Base-by-base conservation (phyloP, 192 early-diverging fungal species). In the Podila epicladia region DNA sequence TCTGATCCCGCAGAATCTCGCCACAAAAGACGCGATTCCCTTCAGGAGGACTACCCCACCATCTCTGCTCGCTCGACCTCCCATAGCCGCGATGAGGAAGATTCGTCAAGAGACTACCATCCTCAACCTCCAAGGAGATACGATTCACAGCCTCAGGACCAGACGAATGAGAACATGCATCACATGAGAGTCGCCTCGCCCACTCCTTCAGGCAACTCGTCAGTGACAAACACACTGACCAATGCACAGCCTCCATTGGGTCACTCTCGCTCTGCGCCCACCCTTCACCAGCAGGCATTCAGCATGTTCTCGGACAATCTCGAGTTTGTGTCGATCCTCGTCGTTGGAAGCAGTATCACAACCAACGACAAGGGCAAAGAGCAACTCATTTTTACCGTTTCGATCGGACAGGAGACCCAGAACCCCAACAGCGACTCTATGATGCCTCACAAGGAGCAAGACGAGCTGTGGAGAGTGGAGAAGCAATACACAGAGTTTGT, bases 401-500 rank as follows among this genome's bases (percentile, higher is more conserved):
- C 83, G 1, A 73, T 94, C 26, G 82, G 85, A 24, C 70, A 82
- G 20, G 82, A 82, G 32, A 63, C 64, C 24, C 69, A 74, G 41
- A 65, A 62, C 29, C 65, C 71, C 33, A 78, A 72, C n/a, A 69
- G 63, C 62, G 32, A 49, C 17, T 31, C 71, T 26, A 33, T 70
- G 32, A 68, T 61, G 26, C 38, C 70, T 3, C 82, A 82, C 15
- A 86, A 84, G 49, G 85, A 87, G 35, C 88, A 89, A 51, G 83
- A 78, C 26, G 86, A 89, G 35, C 72, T 94, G 59, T 97, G 96
- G 95, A 91, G 89, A 11, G 87, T 96, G 58, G 94, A 96, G 73
- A 98, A 98, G 78, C 84, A 90, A 35, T 97, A 96, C 76, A 89
- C 91, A 3, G 96, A 98, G 76, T 96, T 98, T 83, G 72, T 95